Evolutionary conservation across 345 rosid species (phyloP).

Genomic region (Mercurialis annua): DNA sequence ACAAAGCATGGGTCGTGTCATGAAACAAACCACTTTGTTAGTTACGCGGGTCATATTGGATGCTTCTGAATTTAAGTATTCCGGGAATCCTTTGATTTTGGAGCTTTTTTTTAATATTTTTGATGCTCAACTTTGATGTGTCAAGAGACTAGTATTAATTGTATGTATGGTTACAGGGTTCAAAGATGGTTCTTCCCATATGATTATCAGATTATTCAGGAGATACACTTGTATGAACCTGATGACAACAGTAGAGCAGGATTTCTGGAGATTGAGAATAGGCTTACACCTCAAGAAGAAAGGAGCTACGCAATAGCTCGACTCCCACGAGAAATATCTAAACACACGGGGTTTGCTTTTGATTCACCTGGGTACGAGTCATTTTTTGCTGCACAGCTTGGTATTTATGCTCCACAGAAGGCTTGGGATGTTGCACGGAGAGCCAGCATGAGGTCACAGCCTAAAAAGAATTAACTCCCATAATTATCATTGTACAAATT

Average conservation of each 20-base stretch:
- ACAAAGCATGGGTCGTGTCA: background rate
- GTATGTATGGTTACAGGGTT: conserved; percentile 39
- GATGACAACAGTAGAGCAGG: conserved; percentile 44
- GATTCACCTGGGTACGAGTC: conserved; percentile 99
- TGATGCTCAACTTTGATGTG: background rate
- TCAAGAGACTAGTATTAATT: background rate
- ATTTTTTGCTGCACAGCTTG: conserved; percentile 87
- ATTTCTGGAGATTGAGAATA: conserved; percentile 48
- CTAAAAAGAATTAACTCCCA: conserved; percentile 31
- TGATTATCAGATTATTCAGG: conserved; percentile 93
- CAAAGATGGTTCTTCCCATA: conserved; percentile 97
- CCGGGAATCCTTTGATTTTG: background rate
- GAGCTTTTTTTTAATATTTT: background rate
- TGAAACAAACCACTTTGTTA: background rate
- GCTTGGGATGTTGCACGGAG: conserved; percentile 98
- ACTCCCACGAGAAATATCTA: conserved; percentile 85
- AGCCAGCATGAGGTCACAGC: conserved; percentile 74
- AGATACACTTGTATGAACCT: conserved; percentile 69
- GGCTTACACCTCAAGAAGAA: conserved; percentile 71
- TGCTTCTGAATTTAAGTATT: background rate
- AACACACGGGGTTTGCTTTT: conserved; percentile 91
- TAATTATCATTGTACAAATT: conserved; percentile 2
- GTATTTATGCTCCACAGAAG: conserved; percentile 84
- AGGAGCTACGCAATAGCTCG: conserved; percentile 78
- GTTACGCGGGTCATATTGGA: background rate